phyloP scores from a whole-genome alignment of 176 grass and related monocot species.

The Hyparrhenia diplandra region DNA sequence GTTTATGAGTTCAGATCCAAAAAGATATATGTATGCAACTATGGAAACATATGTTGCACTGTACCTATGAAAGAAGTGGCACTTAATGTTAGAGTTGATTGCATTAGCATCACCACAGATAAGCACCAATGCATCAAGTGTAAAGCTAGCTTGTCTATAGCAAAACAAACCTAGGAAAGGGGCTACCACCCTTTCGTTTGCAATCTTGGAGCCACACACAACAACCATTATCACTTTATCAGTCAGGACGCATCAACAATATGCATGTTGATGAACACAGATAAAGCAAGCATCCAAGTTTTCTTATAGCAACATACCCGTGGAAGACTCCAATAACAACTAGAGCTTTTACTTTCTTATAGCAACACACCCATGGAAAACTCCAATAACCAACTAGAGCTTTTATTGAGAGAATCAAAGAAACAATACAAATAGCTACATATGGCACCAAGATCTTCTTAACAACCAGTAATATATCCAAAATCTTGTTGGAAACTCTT shows the following conservation, averaged over 20 bases:
- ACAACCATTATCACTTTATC: neutral
- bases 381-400: neutral
- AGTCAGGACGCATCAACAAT: neutral
- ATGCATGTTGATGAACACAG: neutral
- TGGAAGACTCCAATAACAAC: no score
- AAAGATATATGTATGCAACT: neutral
- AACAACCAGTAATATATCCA: neutral
- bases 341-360: no score
- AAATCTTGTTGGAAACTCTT: neutral
- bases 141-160: neutral
- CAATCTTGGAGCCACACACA: neutral
- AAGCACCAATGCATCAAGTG: neutral
- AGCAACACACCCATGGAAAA: neutral
- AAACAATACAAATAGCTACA: neutral
- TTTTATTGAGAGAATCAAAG: neutral
- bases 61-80: neutral
- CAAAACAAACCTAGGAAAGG: neutral
- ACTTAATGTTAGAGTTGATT: neutral
- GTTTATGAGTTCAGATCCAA: neutral
- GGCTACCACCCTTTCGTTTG: neutral
- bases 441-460: neutral
- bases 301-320: neutral
- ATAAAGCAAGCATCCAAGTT: neutral
- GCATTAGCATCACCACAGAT: neutral
- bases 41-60: neutral